Evolutionary conservation across 495 filamentous ascomycete genomes (phyloP), one percentile per base, ranked within the genome.

Genomic region (Aspergillus cavernicola): DNA sequence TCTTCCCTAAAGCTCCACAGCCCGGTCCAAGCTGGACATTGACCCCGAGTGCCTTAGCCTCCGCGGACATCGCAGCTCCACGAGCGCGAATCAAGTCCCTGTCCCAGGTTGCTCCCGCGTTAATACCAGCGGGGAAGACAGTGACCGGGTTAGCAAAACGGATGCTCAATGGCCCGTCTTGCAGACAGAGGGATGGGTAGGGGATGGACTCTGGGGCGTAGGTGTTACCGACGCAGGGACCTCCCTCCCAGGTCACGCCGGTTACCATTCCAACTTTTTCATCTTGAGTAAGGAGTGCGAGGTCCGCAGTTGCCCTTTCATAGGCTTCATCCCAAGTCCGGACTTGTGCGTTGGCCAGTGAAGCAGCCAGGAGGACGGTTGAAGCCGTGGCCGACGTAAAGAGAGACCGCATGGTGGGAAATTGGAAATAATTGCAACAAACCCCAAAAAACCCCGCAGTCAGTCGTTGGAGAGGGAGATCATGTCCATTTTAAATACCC

Each of bases 241-340:
- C 86, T 9, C 75, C 74, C 52, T 76, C 76, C 61, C 89, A 89
- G 0, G 88, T 92, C 1, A 87, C 90, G 58, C 89, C 89, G 0
- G 89, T 92, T 2, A 87, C 91, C 51, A 95, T 65, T 60, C 91
- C 90, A 63, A 90, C 82, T 72, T 92, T 95, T 73, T 95, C 89
- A 18, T 84, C 67, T 29, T 91, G 66, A 0, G 86, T 91, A 56
- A 95, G 70, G 5, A 44, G 6, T 6, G 28, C 1, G n/a, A 52
- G 50, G 11, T 52, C 50, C 18, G 39, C 26, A 6, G 50, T 20
- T 0, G 50, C 50, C 6, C 22, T 20, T 12, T n/a, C 9, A n/a
- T 52, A 52, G 7, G 50, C 50, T 37, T 52, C 39, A n/a, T 52
- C 40, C 50, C 50, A 52, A 11, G 50, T 37, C 7, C 18, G 31